Evolutionary conservation across 2,329 filamentous ascomycete genomes (phyloP).

Genomic region (Rosellinia necatrix): DNA sequence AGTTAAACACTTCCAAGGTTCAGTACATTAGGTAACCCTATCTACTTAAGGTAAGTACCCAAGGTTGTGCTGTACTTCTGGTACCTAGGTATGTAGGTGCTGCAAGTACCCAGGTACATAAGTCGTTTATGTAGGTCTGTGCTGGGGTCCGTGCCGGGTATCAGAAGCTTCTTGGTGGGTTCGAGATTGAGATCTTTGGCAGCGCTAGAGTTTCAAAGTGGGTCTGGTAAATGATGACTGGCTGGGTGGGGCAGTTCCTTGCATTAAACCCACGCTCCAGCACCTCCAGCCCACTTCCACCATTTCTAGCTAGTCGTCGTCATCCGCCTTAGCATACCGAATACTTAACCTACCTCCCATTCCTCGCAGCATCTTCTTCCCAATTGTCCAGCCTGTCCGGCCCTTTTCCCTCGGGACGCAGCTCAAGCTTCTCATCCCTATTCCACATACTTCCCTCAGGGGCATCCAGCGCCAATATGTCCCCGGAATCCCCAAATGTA

Average conservation of each 20-base stretch:
- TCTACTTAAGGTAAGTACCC: no score
- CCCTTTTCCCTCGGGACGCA: no score
- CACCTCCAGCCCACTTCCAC: slow-evolving; percentile 14
- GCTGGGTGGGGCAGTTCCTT: slow-evolving; percentile 24
- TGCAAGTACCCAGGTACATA: no score
- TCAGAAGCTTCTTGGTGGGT: background rate
- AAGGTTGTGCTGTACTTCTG: no score
- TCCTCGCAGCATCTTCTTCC: slow-evolving; percentile 8
- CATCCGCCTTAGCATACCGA: slow-evolving; percentile 5
- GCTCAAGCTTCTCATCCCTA: background rate
- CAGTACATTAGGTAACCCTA: no score
- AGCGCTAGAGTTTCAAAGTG: slow-evolving; percentile 3
- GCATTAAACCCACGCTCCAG: slow-evolving; percentile 12
- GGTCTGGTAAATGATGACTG: slow-evolving; percentile 17
- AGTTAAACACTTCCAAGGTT: no score
- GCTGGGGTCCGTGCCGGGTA: background rate
- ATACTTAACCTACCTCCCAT: background rate
- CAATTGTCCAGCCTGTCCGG: background rate
- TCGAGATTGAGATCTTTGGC: no score
- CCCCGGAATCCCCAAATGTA: slow-evolving; percentile 26
- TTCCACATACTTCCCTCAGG: slow-evolving; percentile 14
- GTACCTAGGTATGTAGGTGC: no score
- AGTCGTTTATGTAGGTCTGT: no score
- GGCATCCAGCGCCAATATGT: slow-evolving; percentile 27
- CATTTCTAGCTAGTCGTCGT: slow-evolving; percentile 24